A percentile compares a stretch with the other conserved stretches of the same genome.
These are phyloP conservation scores for Acacia concinna DNA, from an alignment of 331 rosid species.

Conservation along the genomic window DNA sequence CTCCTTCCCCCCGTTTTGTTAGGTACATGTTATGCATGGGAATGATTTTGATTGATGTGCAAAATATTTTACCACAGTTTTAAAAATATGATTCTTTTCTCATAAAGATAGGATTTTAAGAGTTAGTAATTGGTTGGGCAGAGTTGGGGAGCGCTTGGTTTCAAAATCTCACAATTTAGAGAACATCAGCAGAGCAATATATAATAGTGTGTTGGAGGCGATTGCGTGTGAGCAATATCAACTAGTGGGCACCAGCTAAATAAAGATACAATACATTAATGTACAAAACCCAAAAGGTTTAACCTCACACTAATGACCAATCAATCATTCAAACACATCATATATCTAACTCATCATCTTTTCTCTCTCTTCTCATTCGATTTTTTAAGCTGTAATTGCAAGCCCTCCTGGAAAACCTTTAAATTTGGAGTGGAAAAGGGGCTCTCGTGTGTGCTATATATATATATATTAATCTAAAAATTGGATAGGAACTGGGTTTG, in stretches of 20 bases:
- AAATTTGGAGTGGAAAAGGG: slow-evolving; percentile 36
- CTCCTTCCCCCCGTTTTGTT: not conserved
- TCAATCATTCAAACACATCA: slow-evolving; percentile 41
- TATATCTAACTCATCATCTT: slow-evolving; percentile 19
- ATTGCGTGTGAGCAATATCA: slow-evolving; percentile 35
- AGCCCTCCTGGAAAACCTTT: slow-evolving; percentile 36
- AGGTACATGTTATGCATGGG: not conserved
- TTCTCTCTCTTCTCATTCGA: slow-evolving; percentile 8
- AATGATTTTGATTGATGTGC: not conserved
- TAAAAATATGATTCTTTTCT: not conserved
- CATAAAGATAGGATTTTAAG: not conserved
- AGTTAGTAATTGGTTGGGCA: not conserved
- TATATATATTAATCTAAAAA: not conserved
- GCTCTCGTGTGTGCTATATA: slow-evolving; percentile 31
- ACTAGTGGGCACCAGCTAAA: slow-evolving; percentile 23
- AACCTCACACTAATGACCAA: slow-evolving; percentile 32
- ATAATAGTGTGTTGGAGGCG: not conserved
- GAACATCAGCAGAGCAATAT: slow-evolving; percentile 3
- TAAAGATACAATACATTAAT: slow-evolving; percentile 37
- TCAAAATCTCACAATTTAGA: slow-evolving; percentile 30
- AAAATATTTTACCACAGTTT: not conserved
- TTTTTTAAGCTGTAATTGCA: slow-evolving; percentile 27
- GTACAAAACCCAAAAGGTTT: slow-evolving; percentile 39
- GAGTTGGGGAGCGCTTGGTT: not conserved
- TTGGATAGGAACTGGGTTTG: slow-evolving; percentile 6